A percentile compares a stretch with the other conserved stretches of the same genome.
These are phyloP conservation scores for Astrocystis sublimbata DNA, from an alignment of 495 filamentous ascomycete species.

Conservation along the genomic window DNA sequence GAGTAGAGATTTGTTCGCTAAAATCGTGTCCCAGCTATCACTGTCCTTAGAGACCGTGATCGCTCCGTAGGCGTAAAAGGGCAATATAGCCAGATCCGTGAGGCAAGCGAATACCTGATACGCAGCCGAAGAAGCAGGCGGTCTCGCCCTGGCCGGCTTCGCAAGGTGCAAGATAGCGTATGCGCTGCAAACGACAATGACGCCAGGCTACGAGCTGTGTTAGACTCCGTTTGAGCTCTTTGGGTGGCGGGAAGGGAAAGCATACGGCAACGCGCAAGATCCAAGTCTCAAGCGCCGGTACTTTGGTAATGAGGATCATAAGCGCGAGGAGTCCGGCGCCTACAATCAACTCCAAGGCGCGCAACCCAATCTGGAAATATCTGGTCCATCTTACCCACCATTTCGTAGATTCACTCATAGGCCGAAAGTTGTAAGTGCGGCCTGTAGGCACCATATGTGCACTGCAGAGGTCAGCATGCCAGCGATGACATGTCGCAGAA, in stretches of 20 bases:
- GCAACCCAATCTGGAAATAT: conserved; percentile 63
- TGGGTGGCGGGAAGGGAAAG: conserved; percentile 25
- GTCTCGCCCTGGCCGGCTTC: conserved; percentile 63
- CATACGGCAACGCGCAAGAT: conserved; percentile 74
- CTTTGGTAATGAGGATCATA: conserved; percentile 69
- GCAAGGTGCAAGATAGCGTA: conserved; percentile 80
- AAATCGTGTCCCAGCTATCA: conserved; percentile 63
- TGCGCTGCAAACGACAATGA: conserved; percentile 66
- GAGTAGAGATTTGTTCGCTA: conserved; percentile 49
- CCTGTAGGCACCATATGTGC: conserved; percentile 35
- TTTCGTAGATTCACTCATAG: conserved; percentile 73
- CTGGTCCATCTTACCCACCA: conserved; percentile 64
- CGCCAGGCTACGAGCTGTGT: conserved; percentile 53
- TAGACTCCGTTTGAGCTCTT: background rate
- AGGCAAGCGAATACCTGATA: conserved; percentile 80
- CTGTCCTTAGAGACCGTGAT: conserved; percentile 56
- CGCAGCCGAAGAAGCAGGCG: conserved; percentile 74
- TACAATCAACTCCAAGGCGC: conserved; percentile 63
- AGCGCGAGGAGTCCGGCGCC: conserved; percentile 70
- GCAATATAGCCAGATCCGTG: conserved; percentile 69
- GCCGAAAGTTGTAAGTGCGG: conserved; percentile 38
- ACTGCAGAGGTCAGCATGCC: conserved; percentile 25
- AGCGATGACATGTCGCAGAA: conserved; percentile 24
- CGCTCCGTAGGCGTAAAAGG: conserved; percentile 74
- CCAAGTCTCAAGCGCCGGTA: conserved; percentile 64